Evolutionary conservation across 75 land plant genomes (phyloP), one percentile per base, ranked within the genome.

Genomic region (Isoetes taiwanensis): DNA sequence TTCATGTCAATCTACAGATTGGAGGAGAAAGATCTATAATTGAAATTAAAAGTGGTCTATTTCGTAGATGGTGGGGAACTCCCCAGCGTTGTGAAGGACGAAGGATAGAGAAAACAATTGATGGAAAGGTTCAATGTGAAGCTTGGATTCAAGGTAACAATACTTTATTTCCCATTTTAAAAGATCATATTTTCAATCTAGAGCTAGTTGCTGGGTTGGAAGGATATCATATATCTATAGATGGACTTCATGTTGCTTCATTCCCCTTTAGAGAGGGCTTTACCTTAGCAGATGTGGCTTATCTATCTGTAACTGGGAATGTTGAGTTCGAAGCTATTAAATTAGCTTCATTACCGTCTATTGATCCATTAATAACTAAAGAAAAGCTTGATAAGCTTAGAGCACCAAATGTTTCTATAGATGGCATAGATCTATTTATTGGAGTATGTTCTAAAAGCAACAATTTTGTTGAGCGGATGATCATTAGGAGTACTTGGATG

Each of bases 381-480:
- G 66, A 31, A 43, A 52, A 53, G 43, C 71, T 86, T 25, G 78
- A 80, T 28, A 70, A 64, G 23, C 81, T 76, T 3, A 61, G 76
- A 17, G 38, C 74, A 38, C 76, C 78, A 1, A 56, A 71, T 41
- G 58, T 50, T 1, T 61, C 78, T 16, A n/a, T n/a, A n/a, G n/a
- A n/a, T n/a, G n/a, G n/a, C n/a, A 69, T 83, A 30, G 72, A 75
- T 53, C 78, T 86, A 30, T 77, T 86, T 53, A 75, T 86, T 41
- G 91, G 91, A 14, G 72, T 83, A 4, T 71, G 80, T 24, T 86
- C 88, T 40, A 74, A 80, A 27, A 80, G 79, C 59, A 77, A 74
- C 41, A 78, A 80, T 41, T 86, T 86, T 68, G 76, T 76, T 31
- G 78, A 77, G 17, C 72, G 88, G 29, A 83, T 86, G 91, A 88